These are phyloP conservation scores for Rutstroemia sp. DNA, from an alignment of 2,329 filamentous ascomycete genomes.

Conservation along the genomic window DNA sequence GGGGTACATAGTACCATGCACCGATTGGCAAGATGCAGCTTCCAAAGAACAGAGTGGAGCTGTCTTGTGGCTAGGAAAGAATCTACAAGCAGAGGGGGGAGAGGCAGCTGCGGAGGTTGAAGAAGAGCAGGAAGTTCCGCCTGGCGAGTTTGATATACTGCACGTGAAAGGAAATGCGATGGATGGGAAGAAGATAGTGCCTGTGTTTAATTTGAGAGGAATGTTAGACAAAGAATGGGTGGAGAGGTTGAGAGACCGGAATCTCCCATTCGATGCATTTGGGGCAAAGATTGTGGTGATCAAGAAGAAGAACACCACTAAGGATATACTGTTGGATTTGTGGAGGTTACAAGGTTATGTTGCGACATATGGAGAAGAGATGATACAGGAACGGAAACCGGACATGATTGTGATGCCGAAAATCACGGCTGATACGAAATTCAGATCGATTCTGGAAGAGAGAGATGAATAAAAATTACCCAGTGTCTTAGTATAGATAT, in stretches of 20 bases:
- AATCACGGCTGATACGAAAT: neutral
- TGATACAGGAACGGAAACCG: neutral
- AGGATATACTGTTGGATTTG: slow-evolving; percentile 41
- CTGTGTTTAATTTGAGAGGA: slow-evolving; percentile 44
- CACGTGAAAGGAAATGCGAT: slow-evolving; percentile 27
- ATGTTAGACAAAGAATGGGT: slow-evolving; percentile 44
- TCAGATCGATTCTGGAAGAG: neutral
- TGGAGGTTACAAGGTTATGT: slow-evolving; percentile 55
- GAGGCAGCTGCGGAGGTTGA: neutral
- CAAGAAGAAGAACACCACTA: slow-evolving; percentile 35
- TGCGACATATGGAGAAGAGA: slow-evolving; percentile 11
- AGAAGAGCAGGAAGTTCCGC: slow-evolving; percentile 18
- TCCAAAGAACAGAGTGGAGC: slow-evolving; percentile 27
- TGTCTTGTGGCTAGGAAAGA: slow-evolving; percentile 22
- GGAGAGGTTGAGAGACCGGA: slow-evolving; percentile 31
- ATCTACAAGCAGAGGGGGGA: neutral
- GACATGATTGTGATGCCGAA: neutral
- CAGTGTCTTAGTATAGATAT: neutral
- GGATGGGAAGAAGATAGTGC: slow-evolving; percentile 28
- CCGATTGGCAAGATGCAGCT: slow-evolving; percentile 38
- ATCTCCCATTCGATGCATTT: slow-evolving; percentile 27
- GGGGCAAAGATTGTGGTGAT: slow-evolving; percentile 30
- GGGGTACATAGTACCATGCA: slow-evolving; percentile 36
- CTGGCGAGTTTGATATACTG: slow-evolving; percentile 38
- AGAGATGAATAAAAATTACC: neutral